Base-by-base conservation (phyloP, 2,329 filamentous ascomycete species). In the Pleurostoma richardsiae region DNA sequence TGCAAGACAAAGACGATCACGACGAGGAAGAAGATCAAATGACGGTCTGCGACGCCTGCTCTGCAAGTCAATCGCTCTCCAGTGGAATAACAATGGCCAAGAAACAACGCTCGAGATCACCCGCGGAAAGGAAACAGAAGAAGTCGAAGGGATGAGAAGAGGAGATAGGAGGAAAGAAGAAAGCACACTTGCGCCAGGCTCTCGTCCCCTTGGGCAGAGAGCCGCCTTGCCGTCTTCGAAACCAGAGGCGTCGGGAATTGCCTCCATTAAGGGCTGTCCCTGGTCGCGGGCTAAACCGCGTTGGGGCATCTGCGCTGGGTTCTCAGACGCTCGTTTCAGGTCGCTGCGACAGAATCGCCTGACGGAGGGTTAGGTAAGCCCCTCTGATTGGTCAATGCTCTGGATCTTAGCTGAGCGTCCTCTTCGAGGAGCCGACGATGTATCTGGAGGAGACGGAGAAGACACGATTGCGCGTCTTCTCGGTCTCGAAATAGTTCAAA, bases 301-400 rank as follows among this genome's bases (percentile, higher is more conserved):
- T 40, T 28, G 6, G 28, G 43, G 8, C 36, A 27, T 40, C 61
- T 59, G 33, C 8, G 33, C n/a, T n/a, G 33, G n/a, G 2, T 2
- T 36, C 33, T 36, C 33, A n/a, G 33, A 36, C 57, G 45, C 48
- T 52, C 54, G 73, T 76, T 76, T 76, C 73, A 76, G 65, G 58
- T 19, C 19, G 47, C 54, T 74, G 72, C 60, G 56, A 54, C 68
- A 71, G 63, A 69, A 56, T 66, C 58, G 62, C 61, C 59, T 59
- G 59, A 62, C 62, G 54, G 19, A 19, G 42, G 45, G 39, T 56
- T 55, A 54, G 44, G 41, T 56, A 59, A 60, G 56, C 53, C 46
- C 48, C 50, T 44, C 29, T 31, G 38, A 54, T 54, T 56, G 49
- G 49, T 10, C 38, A 46, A 49, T 36, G 33, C 33, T 36, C 28